Percentiles rank a stretch among this genome's conserved stretches.
These are phyloP conservation scores for Torrubiella hemipterigena DNA, from an alignment of 2,329 filamentous ascomycete genomes.

Conservation along the genomic window DNA sequence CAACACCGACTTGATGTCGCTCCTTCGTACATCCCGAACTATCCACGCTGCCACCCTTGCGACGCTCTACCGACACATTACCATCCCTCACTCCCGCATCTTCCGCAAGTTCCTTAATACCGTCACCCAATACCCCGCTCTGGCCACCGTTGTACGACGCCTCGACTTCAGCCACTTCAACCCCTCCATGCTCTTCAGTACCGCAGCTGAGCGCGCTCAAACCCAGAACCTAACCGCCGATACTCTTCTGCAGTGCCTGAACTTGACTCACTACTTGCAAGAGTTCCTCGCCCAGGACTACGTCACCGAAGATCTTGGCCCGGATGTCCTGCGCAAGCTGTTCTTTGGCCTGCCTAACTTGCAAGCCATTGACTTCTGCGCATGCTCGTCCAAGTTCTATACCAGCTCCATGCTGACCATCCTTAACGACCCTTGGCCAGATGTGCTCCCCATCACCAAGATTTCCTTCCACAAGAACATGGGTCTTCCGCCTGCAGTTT, in stretches of 20 bases:
- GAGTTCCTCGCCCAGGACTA: slow-evolving; percentile 76
- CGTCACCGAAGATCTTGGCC: slow-evolving; percentile 61
- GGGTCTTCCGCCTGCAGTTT: slow-evolving; percentile 53
- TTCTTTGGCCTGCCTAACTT: slow-evolving; percentile 54
- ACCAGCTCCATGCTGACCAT: slow-evolving; percentile 50
- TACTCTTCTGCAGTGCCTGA: slow-evolving; percentile 59
- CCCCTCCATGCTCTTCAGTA: slow-evolving; percentile 63
- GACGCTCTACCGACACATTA: slow-evolving; percentile 68
- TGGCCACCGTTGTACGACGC: slow-evolving; percentile 66
- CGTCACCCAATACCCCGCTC: slow-evolving; percentile 50
- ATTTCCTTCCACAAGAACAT: slow-evolving; percentile 71
- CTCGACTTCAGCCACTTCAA: slow-evolving; percentile 82
- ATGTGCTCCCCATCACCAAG: slow-evolving; percentile 47
- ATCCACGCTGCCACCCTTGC: slow-evolving; percentile 62
- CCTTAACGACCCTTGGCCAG: slow-evolving; percentile 39
- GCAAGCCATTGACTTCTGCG: slow-evolving; percentile 64
- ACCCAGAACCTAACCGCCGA: slow-evolving; percentile 65
- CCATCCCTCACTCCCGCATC: slow-evolving; percentile 70
- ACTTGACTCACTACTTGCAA: slow-evolving; percentile 59
- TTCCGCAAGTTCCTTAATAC: slow-evolving; percentile 72
- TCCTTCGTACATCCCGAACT: slow-evolving; percentile 63
- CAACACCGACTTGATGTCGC: slow-evolving; percentile 66
- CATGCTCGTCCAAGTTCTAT: slow-evolving; percentile 58
- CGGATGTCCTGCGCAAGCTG: slow-evolving; percentile 57
- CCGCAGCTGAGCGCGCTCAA: slow-evolving; percentile 60